These are phyloP conservation scores for Colletotrichum tamarilloi DNA, from an alignment of 2,329 filamentous ascomycete species.

Conservation along the genomic window DNA sequence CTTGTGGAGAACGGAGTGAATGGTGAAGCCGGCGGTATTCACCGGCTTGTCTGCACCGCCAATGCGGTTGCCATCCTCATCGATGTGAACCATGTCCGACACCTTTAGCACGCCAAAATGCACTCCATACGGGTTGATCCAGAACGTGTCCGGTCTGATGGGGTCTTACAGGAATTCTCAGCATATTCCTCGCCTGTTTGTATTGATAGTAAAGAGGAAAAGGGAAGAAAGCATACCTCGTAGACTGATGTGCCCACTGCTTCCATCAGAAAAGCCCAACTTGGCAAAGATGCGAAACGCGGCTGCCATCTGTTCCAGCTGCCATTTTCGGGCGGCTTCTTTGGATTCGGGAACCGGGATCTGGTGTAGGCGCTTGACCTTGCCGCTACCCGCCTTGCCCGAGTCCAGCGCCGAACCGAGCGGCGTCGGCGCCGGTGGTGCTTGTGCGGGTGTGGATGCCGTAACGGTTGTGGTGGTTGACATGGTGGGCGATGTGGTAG, in stretches of 20 bases:
- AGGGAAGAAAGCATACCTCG: slow-evolving; percentile 29
- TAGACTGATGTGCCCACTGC: slow-evolving; percentile 58
- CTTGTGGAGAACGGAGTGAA: slow-evolving; percentile 74
- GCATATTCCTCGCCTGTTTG: neutral
- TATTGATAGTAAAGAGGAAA: no score
- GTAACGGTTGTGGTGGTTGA: slow-evolving; percentile 15
- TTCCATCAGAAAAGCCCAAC: slow-evolving; percentile 57
- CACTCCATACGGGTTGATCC: slow-evolving; percentile 68
- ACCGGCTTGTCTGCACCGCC: slow-evolving; percentile 68
- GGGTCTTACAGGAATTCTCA: slow-evolving; percentile 39
- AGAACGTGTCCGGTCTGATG: slow-evolving; percentile 48
- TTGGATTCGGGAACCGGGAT: slow-evolving; percentile 27
- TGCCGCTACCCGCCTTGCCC: slow-evolving; percentile 6
- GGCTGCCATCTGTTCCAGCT: slow-evolving; percentile 54
- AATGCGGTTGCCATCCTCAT: slow-evolving; percentile 67
- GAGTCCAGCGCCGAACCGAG: slow-evolving; percentile 26
- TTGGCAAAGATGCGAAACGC: slow-evolving; percentile 61
- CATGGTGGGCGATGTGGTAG: slow-evolving; percentile 14
- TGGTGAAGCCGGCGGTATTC: slow-evolving; percentile 76
- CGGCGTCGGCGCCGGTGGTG: slow-evolving; percentile 11
- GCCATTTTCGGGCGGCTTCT: slow-evolving; percentile 46
- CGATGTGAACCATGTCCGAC: slow-evolving; percentile 74
- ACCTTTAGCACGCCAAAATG: slow-evolving; percentile 75
- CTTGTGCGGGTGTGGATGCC: neutral
- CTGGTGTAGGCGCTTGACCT: slow-evolving; percentile 33